Evolutionary conservation across 2,329 filamentous ascomycete species (phyloP), one percentile per base, ranked within the genome.

Genomic region (Fonsecaea erecta): DNA sequence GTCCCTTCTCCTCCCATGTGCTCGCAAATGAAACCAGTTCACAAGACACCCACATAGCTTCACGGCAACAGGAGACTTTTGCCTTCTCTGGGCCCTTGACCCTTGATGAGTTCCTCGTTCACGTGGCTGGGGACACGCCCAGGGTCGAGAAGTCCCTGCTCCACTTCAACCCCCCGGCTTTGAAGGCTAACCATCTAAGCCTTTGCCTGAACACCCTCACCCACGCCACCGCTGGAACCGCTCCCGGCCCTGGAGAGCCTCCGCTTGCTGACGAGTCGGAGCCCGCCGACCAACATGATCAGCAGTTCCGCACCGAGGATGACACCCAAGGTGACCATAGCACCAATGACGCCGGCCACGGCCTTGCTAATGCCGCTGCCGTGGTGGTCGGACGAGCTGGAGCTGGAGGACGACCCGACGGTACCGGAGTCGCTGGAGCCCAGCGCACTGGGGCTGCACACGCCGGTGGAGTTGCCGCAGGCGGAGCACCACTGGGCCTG

Each of bases 341-440:
- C 88, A 37, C 88, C 88, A 73, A 96, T 93, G 4, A 94, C 91
- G 58, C 92, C 92, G 0, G 91, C 92, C n/a, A 93, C 87, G 5
- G 86, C 83, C 40, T 83, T 86, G 57, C 88, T 90, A 30, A 96
- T 81, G 8, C 85, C 83, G 58, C 78, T 75, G 21, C 72, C 54
- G 18, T 58, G 55, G 3, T 43, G 35, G 51, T 62, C 14, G 9
- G 51, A 32, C 24, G 51, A 32, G 26, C 51, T 64, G 28, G 77
- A 71, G 7, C 71, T 73, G 12, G 77, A 71, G 7, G 70, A 67
- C 35, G 75, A 74, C 35, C 55, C 52, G 43, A 71, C 73, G 24
- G 71, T 63, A 21, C 69, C 68, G 0, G 76, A 70, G 12, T 75
- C 70, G 9, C 76, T 61, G 9, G 51, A 35, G 30, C 65, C 62